A percentile compares a stretch with the other conserved stretches of the same genome.
phyloP scores from a whole-genome alignment of 2,329 filamentous ascomycete genomes.

The Chalara sp. region DNA sequence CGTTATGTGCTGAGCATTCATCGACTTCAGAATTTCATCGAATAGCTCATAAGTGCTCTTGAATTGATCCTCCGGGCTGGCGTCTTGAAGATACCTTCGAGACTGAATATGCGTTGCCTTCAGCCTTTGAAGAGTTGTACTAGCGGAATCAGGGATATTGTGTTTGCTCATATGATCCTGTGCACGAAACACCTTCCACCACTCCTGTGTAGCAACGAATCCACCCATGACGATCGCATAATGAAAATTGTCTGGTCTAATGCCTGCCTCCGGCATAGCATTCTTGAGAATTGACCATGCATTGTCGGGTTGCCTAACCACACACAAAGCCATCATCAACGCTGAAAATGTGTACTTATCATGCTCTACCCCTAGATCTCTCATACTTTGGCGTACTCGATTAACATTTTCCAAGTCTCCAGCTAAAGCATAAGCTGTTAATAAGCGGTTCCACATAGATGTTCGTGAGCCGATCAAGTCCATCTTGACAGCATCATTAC shows the following conservation, averaged over 20 bases:
- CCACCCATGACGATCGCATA: slow-evolving; percentile 47
- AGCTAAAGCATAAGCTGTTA: slow-evolving; percentile 61
- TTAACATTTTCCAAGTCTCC: slow-evolving; percentile 50
- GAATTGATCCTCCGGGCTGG: slow-evolving; percentile 16
- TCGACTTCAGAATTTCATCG: slow-evolving; percentile 12
- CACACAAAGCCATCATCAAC: slow-evolving; percentile 50
- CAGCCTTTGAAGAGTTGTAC: slow-evolving; percentile 35
- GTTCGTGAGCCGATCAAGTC: slow-evolving; percentile 46
- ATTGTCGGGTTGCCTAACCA: slow-evolving; percentile 44
- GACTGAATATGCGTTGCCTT: slow-evolving; percentile 24
- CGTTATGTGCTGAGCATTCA: slow-evolving; percentile 21
- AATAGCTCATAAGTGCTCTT: slow-evolving; percentile 21
- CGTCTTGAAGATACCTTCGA: slow-evolving; percentile 9
- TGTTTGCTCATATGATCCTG: slow-evolving; percentile 35
- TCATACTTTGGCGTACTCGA: slow-evolving; percentile 49
- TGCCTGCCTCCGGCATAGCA: slow-evolving; percentile 41
- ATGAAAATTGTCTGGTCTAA: slow-evolving; percentile 39
- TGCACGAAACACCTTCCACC: slow-evolving; percentile 42
- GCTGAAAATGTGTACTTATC: slow-evolving; percentile 54
- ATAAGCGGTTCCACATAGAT: slow-evolving; percentile 71
- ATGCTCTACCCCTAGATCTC: slow-evolving; percentile 38
- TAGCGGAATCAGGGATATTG: slow-evolving; percentile 32
- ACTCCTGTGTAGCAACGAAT: slow-evolving; percentile 30
- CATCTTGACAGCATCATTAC: slow-evolving; percentile 46
- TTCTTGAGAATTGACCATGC: slow-evolving; percentile 45